phyloP scores from a whole-genome alignment of 208 protist genomes.

The Acanthamoeba quina region DNA sequence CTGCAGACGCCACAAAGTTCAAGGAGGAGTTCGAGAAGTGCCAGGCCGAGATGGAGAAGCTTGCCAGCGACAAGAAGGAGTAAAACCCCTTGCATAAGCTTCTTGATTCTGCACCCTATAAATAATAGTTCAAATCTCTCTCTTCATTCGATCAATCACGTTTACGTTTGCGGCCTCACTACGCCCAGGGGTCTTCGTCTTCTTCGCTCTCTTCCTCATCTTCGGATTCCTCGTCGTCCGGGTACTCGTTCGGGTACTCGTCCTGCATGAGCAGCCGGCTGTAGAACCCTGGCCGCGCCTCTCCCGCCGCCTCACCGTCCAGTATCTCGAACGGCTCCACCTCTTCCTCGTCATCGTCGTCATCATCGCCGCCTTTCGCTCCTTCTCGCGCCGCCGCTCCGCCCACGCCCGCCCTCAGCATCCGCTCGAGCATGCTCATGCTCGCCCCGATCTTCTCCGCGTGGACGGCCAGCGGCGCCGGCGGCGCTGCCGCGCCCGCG shows the following conservation, averaged over 20 bases:
- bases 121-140: background rate
- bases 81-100: no score
- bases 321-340: conserved; percentile 1
- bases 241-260: background rate
- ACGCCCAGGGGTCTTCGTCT: background rate
- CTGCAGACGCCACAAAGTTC: conserved; percentile 85
- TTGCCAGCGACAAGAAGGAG: background rate
- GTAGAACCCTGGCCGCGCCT: background rate
- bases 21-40: conserved; percentile 83
- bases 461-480: background rate
- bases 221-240: background rate
- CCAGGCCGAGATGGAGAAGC: conserved; percentile 73
- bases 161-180: background rate
- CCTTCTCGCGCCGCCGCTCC: background rate
- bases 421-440: conserved; percentile 14
- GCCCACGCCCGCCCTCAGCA: background rate
- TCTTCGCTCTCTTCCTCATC: background rate
- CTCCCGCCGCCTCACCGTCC: background rate
- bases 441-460: background rate
- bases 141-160: background rate
- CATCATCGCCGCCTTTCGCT: background rate
- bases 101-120: background rate
- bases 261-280: conserved; percentile 11
- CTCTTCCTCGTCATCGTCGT: background rate
- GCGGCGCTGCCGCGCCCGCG: background rate